Percentiles rank a stretch among this genome's conserved stretches.
phyloP scores from a whole-genome alignment of 176 grass and related monocot species.

The Thalia dealbata region DNA sequence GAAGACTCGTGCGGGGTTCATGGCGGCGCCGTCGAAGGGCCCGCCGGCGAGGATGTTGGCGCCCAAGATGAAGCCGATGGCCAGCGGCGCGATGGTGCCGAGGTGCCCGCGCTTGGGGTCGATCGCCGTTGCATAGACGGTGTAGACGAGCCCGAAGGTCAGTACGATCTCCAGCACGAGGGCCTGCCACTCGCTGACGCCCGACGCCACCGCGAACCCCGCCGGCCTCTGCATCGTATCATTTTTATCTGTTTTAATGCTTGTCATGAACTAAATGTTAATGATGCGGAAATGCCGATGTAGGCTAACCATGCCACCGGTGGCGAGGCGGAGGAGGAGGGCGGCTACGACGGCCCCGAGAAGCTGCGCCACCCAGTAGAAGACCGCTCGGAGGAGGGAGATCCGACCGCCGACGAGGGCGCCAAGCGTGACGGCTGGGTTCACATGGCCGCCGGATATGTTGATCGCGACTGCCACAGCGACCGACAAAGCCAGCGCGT shows the following conservation, averaged over 20 bases:
- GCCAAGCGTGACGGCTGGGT: constrained; percentile 77
- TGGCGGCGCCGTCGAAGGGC: constrained; percentile 75
- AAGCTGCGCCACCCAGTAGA: constrained; percentile 80
- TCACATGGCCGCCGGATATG: constrained; percentile 82
- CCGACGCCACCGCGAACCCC: constrained; percentile 62
- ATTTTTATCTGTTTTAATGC: background rate
- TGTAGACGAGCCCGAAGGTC: constrained; percentile 84
- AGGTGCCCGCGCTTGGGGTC: constrained; percentile 66
- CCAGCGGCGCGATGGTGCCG: constrained; percentile 70
- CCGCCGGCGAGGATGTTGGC: constrained; percentile 79
- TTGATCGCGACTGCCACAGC: constrained; percentile 59
- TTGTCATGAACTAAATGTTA: no score
- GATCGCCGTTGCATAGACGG: constrained; percentile 75
- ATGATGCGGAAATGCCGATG: background rate
- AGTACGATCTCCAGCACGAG: constrained; percentile 69
- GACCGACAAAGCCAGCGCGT: constrained; percentile 51
- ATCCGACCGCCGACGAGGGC: constrained; percentile 65
- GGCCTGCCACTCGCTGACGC: constrained; percentile 65
- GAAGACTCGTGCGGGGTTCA: constrained; percentile 86
- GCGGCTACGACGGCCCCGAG: constrained; percentile 62
- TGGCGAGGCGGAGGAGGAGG: constrained; percentile 58
- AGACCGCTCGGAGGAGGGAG: constrained; percentile 47
- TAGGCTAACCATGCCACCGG: constrained; percentile 50
- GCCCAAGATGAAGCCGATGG: constrained; percentile 66
- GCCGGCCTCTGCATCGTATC: constrained; percentile 34